A percentile compares a stretch with the other conserved stretches of the same genome.
These are phyloP conservation scores for Agaricus sinodeliciosus DNA, from an alignment of 768 basidiomycete species.

Conservation along the genomic window DNA sequence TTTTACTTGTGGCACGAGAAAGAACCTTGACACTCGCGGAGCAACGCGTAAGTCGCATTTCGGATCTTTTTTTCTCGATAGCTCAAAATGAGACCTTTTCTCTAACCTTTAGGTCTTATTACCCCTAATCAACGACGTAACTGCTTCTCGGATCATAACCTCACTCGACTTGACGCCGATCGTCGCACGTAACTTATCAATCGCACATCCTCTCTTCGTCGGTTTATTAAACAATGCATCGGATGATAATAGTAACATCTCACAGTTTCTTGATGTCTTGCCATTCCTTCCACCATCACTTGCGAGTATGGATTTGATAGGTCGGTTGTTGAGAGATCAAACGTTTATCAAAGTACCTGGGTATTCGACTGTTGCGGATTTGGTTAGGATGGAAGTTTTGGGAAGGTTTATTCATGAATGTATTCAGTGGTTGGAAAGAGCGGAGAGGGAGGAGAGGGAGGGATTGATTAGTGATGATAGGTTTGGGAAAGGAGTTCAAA, in stretches of 20 bases:
- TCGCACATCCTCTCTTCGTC: constrained; percentile 63
- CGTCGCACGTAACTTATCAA: constrained; percentile 58
- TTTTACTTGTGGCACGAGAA: constrained; percentile 62
- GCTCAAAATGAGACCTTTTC: neutral
- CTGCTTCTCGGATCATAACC: constrained; percentile 47
- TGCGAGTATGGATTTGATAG: constrained; percentile 68
- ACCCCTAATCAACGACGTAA: constrained; percentile 42
- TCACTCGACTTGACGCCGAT: constrained; percentile 63
- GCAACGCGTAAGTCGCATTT: constrained; percentile 49
- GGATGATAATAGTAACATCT: constrained; percentile 31
- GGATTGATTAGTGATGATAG: constrained; percentile 68
- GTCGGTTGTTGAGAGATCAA: constrained; percentile 58
- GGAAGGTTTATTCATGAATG: constrained; percentile 67
- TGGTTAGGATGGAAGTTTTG: constrained; percentile 58
- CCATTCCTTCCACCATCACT: constrained; percentile 64
- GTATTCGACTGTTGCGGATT: constrained; percentile 54
- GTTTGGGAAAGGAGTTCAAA: constrained; percentile 63
- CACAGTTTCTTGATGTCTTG: constrained; percentile 57
- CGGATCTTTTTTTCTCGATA: neutral
- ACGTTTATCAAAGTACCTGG: constrained; percentile 37
- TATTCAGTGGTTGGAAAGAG: constrained; percentile 63
- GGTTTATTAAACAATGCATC: constrained; percentile 43
- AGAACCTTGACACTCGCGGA: constrained; percentile 71
- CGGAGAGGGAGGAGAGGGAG: constrained; percentile 63
- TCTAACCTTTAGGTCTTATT: constrained; percentile 35